phyloP scores from a whole-genome alignment of 257 asterid genomes.

The Plectranthus barbatus region DNA sequence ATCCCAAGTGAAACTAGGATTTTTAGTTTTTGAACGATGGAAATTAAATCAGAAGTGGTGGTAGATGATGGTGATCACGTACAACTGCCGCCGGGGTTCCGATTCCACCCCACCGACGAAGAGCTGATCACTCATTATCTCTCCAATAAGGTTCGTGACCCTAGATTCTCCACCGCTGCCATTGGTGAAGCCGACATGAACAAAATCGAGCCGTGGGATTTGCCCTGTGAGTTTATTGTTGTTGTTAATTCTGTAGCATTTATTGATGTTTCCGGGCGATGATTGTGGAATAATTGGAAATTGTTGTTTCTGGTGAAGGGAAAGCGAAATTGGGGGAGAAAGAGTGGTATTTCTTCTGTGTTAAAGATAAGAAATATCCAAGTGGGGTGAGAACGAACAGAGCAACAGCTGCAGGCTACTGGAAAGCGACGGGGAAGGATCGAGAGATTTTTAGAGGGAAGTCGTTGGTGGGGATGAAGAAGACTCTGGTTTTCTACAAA shows the following conservation, averaged over 20 bases:
- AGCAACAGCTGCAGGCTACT: constrained; percentile 63
- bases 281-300: neutral
- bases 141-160: constrained; percentile 38
- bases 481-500: constrained; percentile 65
- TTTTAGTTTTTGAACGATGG: constrained; percentile 24
- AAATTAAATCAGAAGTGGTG: constrained; percentile 17
- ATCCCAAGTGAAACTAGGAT: neutral
- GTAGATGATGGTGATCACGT: constrained; percentile 14
- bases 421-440: constrained; percentile 78
- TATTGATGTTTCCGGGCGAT: neutral
- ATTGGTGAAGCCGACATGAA: constrained; percentile 78
- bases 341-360: no score
- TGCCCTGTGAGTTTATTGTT: constrained; percentile 44
- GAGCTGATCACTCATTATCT: no score
- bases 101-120: no score
- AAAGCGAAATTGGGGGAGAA: constrained; percentile 64
- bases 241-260: neutral
- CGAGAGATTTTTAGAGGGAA: constrained; percentile 47
- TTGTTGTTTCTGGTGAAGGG: constrained; percentile 30
- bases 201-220: constrained; percentile 74
- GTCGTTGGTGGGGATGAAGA: no score
- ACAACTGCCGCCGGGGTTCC: constrained; percentile 52
- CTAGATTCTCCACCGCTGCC: constrained; percentile 38
- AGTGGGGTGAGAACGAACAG: constrained; percentile 67
- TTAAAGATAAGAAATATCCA: constrained; percentile 78